phyloP scores from a whole-genome alignment of 805 yeast genomes.

The Candida endomychidarum region DNA sequence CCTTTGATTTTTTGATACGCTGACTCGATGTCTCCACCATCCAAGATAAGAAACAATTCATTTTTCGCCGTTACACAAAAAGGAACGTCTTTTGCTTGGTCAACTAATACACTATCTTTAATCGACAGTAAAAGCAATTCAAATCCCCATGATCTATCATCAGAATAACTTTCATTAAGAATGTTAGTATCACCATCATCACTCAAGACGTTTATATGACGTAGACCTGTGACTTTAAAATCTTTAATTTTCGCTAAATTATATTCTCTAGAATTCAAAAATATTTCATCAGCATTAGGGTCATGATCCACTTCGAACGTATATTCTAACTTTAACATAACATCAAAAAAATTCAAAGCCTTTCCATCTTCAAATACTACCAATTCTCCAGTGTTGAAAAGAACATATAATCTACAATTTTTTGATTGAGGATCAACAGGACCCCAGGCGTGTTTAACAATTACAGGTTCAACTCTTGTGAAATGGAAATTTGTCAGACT shows the following conservation, averaged over 20 bases:
- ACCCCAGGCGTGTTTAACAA: slow-evolving; percentile 39
- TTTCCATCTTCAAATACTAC: slow-evolving; percentile 23
- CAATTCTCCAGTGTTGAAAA: slow-evolving; percentile 40
- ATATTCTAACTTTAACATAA: slow-evolving; percentile 23
- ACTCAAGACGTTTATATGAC: neutral
- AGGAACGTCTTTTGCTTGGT: neutral
- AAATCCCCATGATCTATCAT: too few species aligned
- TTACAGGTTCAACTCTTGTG: slow-evolving; percentile 33
- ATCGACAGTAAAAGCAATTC: too few species aligned
- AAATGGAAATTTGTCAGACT: slow-evolving; percentile 29
- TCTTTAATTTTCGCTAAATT: slow-evolving; percentile 24
- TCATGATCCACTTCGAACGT: too few species aligned
- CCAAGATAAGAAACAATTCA: slow-evolving; percentile 2
- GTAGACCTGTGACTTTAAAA: slow-evolving; percentile 25
- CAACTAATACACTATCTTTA: too few species aligned
- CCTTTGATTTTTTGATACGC: neutral
- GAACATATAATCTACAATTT: slow-evolving; percentile 32
- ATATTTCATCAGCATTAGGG: slow-evolving; percentile 16
- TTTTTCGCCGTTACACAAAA: slow-evolving; percentile 2
- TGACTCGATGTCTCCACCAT: neutral
- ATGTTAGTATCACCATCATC: neutral
- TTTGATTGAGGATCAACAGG: slow-evolving; percentile 22
- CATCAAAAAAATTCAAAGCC: slow-evolving; percentile 25
- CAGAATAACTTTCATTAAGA: too few species aligned
- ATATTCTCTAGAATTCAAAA: slow-evolving; percentile 21